Conservation (phyloP, 257 asterid genomes). For the Solanum peruvianum region DNA sequence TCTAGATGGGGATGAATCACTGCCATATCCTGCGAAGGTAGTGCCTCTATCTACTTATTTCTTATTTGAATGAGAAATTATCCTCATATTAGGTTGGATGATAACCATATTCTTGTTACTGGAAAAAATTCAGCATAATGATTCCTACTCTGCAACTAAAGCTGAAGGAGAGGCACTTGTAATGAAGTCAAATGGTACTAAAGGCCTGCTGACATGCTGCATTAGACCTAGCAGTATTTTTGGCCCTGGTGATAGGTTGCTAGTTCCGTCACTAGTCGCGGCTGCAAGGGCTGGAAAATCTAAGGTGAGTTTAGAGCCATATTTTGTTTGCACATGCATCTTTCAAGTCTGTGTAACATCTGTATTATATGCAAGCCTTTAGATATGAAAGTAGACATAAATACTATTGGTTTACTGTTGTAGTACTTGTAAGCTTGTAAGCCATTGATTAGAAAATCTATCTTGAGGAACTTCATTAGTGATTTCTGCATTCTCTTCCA, state of each 20-base stretch:
- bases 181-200: constrained; percentile 57
- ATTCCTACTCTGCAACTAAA: constrained; percentile 92
- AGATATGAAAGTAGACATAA: neutral
- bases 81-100: neutral
- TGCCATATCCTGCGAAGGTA: constrained; percentile 86
- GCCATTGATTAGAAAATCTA: neutral
- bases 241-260: constrained; percentile 98
- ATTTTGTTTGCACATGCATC: neutral
- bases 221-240: constrained; percentile 95
- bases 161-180: constrained; percentile 91
- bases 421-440: neutral
- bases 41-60: neutral
- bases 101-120: neutral
- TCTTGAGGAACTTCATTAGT: neutral
- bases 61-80: neutral
- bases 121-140: constrained; percentile 57
- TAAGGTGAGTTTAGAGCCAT: constrained; percentile 36
- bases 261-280: constrained; percentile 81
- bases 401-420: neutral
- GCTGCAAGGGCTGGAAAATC: constrained; percentile 97
- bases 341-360: neutral
- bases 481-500: neutral
- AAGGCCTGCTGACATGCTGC: constrained; percentile 85
- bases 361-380: neutral
- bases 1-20: constrained; percentile 59